Evolutionary conservation across 2,329 filamentous ascomycete species (phyloP), one percentile per base, ranked within the genome.

Genomic region (Tolypocladium tropicale): DNA sequence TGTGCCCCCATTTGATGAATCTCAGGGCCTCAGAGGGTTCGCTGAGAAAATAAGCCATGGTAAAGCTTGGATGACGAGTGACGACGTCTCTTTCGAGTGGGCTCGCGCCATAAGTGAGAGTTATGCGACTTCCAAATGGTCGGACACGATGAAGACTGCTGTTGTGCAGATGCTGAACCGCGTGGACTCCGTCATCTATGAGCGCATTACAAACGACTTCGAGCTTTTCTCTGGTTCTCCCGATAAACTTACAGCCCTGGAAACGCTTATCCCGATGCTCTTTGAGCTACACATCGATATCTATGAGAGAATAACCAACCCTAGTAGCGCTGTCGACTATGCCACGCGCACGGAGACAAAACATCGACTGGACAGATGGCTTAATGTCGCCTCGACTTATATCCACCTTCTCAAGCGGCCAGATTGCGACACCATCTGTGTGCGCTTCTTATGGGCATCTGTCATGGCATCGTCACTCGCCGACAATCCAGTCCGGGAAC

Each of bases 211-310:
- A 2, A 65, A 74, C 28, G 76, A 80, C 32, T 65, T 80, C 43
- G 64, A 68, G 23, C 58, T 70, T 21, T 59, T 55, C 33, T 28
- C 64, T 36, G 63, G 59, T 11, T 64, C 62, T 2, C 43, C 59
- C 1, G 65, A 66, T 28, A 60, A 57, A 21, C 58, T 74, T 16
- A 58, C 61, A 2, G 67, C 69, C 12, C 61, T 80, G 6, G 74
- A 77, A 56, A 64, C 66, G 1, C 70, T 83, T 6, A 70, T 80
- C 2, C 77, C 83, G 54, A 84, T 83, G 75, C 66, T 84, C 1
- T 82, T 84, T 53, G 83, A 86, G 63, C 73, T 85, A 6, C 80
- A 84, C 57, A 72, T 85, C 11, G 82, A 85, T 59, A 76, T 84
- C 7, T 83, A 81, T 59, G 80, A 83, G 56, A 73, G 78, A 49